Evolutionary conservation across 2,329 filamentous ascomycete species (phyloP).

Genomic region (Dothideomycetes sp.): DNA sequence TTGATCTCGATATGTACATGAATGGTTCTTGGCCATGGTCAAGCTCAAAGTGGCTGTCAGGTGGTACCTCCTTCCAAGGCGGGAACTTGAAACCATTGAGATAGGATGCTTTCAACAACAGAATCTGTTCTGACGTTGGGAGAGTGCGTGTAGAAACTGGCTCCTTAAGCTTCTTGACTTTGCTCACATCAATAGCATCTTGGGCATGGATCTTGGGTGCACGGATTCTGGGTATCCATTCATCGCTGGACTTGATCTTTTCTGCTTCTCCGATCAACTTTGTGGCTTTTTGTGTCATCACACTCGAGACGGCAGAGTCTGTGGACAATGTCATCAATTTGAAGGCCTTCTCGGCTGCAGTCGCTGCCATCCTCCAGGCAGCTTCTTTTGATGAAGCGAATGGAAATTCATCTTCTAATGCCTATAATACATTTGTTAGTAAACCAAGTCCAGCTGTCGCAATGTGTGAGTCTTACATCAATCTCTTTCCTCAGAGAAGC

Average conservation of each 20-base stretch:
- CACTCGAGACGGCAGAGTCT: constrained; percentile 29
- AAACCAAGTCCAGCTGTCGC: no score
- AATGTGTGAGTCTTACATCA: background rate
- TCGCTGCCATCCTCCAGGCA: constrained; percentile 66
- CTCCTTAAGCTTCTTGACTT: constrained; percentile 32
- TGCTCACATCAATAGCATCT: constrained; percentile 13
- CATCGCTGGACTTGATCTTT: constrained; percentile 52
- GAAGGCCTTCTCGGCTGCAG: constrained; percentile 74
- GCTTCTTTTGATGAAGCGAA: constrained; percentile 46
- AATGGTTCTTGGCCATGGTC: constrained; percentile 46
- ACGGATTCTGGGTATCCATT: constrained; percentile 19
- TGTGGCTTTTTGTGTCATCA: constrained; percentile 55
- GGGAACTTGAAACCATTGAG: constrained; percentile 78
- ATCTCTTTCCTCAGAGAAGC: background rate
- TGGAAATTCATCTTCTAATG: constrained; percentile 9
- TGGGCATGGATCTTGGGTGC: background rate
- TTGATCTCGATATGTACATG: constrained; percentile 44
- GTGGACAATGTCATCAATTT: constrained; percentile 56
- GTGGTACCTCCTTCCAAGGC: constrained; percentile 65
- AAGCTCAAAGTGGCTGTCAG: constrained; percentile 51
- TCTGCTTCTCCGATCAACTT: constrained; percentile 65
- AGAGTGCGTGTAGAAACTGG: constrained; percentile 53
- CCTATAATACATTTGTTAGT: no score
- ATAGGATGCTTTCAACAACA: constrained; percentile 67
- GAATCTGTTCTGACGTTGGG: constrained; percentile 62